Base-by-base conservation (phyloP, 2,329 filamentous ascomycete genomes). In the Neonectria sp. region DNA sequence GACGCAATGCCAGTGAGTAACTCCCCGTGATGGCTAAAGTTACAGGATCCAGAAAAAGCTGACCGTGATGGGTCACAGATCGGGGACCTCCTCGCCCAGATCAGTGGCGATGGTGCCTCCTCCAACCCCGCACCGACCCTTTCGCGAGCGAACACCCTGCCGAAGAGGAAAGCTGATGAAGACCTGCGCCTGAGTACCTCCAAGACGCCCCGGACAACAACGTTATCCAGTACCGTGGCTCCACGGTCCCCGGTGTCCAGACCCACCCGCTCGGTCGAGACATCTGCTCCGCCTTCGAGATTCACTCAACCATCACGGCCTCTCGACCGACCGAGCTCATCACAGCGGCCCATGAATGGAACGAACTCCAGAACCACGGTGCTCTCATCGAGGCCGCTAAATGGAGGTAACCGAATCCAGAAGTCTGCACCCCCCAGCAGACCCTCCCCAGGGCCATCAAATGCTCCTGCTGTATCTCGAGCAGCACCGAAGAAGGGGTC, bases 401-500 rank as follows among this genome's bases (percentile, higher is more conserved):
- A 76, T 35, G 75, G 71, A 35, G 48, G 55, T 6, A 71, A 74
- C 48, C 70, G 70, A 55, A 63, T 77, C 35, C 67, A 72, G 13
- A 79, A 77, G 46, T 71, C 77, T 46, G 60, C 59, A 33, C 64
- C 70, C n/a, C 55, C 71, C 17, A 73, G 69, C 13, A 71, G 73
- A 29, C 70, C 76, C 8, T 71, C 77, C 11, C 66, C 76, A 5
- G 71, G 69, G 33, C 70, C 75, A 4, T 69, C 68, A 73, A 84
- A 73, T 79, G 82, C 74, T 73, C 84, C 81, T 77, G 84, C 79
- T 21, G 74, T 78, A 1, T 76, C 82, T 5, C 82, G 81, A 65
- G 78, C 82, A 3, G 81, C 87, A 2, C 90, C 90, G 1, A 94
- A 94, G 79, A 93, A 92, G 76, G 91, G 92, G 2, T 93, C 91